These are phyloP conservation scores for Crithidia acanthocephali DNA, from an alignment of 208 protist genomes.

Conservation along the genomic window DNA sequence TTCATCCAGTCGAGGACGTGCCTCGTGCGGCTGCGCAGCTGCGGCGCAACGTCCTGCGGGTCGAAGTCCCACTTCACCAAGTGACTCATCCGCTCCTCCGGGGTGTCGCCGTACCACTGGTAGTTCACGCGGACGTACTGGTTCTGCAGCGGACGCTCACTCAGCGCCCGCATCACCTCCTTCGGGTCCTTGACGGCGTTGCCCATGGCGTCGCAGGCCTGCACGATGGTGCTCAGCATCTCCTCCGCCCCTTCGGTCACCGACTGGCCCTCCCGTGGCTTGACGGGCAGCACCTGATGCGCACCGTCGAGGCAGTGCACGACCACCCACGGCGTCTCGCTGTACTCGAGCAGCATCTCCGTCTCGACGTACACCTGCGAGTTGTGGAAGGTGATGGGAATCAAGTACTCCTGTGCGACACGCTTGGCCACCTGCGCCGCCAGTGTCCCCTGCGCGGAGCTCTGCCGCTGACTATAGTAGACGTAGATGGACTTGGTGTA, in stretches of 20 bases:
- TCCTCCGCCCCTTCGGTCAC: conserved; percentile 44
- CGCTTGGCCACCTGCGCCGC: conserved; percentile 55
- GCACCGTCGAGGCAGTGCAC: conserved; percentile 83
- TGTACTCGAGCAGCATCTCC: conserved; percentile 93
- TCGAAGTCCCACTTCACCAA: conserved; percentile 90
- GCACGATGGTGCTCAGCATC: conserved; percentile 62
- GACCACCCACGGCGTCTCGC: conserved; percentile 89
- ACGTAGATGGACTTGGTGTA: conserved; percentile 94
- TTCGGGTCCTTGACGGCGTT: conserved; percentile 62
- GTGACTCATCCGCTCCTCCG: conserved; percentile 86
- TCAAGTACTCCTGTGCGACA: conserved; percentile 82
- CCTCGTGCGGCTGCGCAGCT: conserved; percentile 61
- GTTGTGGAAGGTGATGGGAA: conserved; percentile 94
- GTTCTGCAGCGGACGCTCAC: conserved; percentile 89
- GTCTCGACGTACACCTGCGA: conserved; percentile 92
- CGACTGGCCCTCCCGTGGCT: conserved; percentile 27
- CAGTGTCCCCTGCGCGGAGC: conserved; percentile 45
- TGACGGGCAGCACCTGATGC: conserved; percentile 60
- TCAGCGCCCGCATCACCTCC: conserved; percentile 67
- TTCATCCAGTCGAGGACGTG: conserved; percentile 88
- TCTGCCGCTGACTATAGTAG: conserved; percentile 85
- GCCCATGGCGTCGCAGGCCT: conserved; percentile 63
- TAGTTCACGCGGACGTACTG: conserved; percentile 91
- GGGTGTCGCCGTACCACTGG: conserved; percentile 93
- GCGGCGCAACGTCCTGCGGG: conserved; percentile 48